phyloP scores from a whole-genome alignment of 2,329 filamentous ascomycete genomes.

The Amauroascus verrucosus region DNA sequence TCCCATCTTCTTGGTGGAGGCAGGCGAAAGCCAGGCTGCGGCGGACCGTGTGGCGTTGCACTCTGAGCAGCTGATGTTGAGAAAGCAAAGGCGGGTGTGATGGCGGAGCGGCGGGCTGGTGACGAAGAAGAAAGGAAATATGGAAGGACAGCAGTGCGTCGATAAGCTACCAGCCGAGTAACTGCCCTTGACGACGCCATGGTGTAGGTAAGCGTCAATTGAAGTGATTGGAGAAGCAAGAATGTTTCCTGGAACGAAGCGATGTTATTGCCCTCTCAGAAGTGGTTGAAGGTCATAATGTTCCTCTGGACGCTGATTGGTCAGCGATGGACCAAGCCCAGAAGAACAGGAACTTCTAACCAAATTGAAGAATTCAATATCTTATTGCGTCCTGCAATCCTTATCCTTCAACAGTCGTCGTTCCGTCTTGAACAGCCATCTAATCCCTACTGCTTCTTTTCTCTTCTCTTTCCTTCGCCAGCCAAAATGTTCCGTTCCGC shows the following conservation, averaged over 20 bases:
- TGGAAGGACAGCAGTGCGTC: slow-evolving; percentile 25
- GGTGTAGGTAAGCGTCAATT: slow-evolving; percentile 14
- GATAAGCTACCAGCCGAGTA: slow-evolving; percentile 36
- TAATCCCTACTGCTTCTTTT: background rate
- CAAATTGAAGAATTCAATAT: slow-evolving; percentile 2
- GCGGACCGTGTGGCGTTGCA: slow-evolving; percentile 63
- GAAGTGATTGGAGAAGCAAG: slow-evolving; percentile 7
- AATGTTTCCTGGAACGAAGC: background rate
- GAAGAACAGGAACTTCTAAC: slow-evolving; percentile 8
- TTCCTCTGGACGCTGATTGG: slow-evolving; percentile 15
- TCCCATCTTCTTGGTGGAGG: slow-evolving; percentile 67
- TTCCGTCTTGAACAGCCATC: background rate
- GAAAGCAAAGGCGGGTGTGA: slow-evolving; percentile 45
- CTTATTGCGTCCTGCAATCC: background rate
- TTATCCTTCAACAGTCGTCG: background rate
- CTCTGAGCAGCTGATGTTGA: slow-evolving; percentile 52
- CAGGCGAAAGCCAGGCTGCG: slow-evolving; percentile 70
- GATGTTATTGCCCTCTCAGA: background rate
- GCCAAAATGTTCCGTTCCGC: slow-evolving; percentile 79
- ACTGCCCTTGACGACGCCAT: slow-evolving; percentile 40
- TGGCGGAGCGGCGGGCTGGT: slow-evolving; percentile 25
- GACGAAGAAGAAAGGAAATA: slow-evolving; percentile 21
- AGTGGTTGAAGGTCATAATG: slow-evolving; percentile 12
- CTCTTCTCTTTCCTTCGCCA: background rate
- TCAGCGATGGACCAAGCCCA: background rate